Evolutionary conservation across 352 stramenopile species (phyloP), one percentile per base, ranked within the genome.

Genomic region (Phytophthora boehmeriae): DNA sequence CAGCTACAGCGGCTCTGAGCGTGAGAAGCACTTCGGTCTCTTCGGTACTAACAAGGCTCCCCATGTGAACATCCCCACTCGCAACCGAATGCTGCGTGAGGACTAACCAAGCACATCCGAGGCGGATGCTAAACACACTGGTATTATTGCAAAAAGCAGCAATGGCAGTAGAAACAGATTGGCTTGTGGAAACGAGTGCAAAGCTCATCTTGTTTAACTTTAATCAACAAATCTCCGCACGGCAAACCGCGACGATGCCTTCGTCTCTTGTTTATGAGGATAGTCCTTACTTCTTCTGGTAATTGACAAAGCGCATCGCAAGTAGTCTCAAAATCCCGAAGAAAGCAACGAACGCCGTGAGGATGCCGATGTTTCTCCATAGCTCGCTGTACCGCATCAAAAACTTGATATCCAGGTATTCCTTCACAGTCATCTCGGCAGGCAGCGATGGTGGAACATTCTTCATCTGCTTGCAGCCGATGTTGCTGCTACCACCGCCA

Each of bases 11-110:
- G 65, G 69, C 32, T 47, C 39, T 2, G 61, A 80, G 16, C 84
- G 75, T 57, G 76, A 89, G 55, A 83, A 68, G 45, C 71, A 76
- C 63, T 89, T 87, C 49, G 79, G 76, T 43, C 63, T 89, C 11
- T 72, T 72, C 22, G 63, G 57, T 44, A 67, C 65, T 34, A 73
- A 85, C 57, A 73, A 45, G 48, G 53, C 46, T 27, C 54, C 71
- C 22, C 66, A 82, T 45, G 64, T 82, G 22, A 59, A n/a, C 47
- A 67, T 85, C 44, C 73, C 76, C 11, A 17, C 6, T 20, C 13
- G 17, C 19, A 8, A 44, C 13, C 38, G 19, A 16, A 17, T 16
- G 20, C 38, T 44, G 3, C 38, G 38, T 20, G 11, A 6, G 2
- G 34, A 39, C 9, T 44, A 44, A 30, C 6, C 25, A 8, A 30